Evolutionary conservation across 192 early-diverging fungal species (phyloP).

Genomic region (Coemansia sp.): DNA sequence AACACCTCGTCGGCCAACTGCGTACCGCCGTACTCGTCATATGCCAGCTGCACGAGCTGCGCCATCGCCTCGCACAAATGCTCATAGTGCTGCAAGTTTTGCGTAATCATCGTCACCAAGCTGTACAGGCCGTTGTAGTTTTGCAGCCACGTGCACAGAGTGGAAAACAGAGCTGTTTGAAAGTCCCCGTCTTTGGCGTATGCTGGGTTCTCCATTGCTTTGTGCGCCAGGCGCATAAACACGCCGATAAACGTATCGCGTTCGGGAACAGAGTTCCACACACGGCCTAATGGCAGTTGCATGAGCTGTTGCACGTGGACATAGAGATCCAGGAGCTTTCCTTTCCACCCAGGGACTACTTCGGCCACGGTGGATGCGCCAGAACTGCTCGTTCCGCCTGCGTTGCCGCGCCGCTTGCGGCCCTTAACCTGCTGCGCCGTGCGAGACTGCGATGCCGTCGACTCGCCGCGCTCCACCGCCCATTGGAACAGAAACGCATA

Average conservation of each 20-base stretch:
- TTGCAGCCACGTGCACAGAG: conserved; percentile 76
- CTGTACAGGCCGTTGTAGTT: conserved; percentile 76
- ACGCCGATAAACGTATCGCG: conserved; percentile 55
- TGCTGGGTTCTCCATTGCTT: conserved; percentile 75
- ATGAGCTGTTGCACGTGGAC: conserved; percentile 36
- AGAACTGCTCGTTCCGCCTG: conserved; percentile 8
- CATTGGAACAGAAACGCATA: conserved; percentile 85
- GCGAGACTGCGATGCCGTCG: conserved; percentile 47
- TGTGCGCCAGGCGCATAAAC: conserved; percentile 75
- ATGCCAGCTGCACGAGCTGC: conserved; percentile 64
- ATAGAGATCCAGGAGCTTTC: conserved; percentile 43
- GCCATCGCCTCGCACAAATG: conserved; percentile 83
- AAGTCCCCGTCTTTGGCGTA: conserved; percentile 63
- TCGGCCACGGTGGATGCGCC: conserved; percentile 37
- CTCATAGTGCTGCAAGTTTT: conserved; percentile 83
- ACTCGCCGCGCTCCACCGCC: conserved; percentile 70
- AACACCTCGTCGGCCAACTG: conserved; percentile 74
- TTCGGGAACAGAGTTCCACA: conserved; percentile 57
- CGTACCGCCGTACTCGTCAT: conserved; percentile 61
- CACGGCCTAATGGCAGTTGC: conserved; percentile 61
- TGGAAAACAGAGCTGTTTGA: conserved; percentile 61
- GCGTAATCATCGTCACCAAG: conserved; percentile 74
- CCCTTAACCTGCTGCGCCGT: conserved; percentile 14
- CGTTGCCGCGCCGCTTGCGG: conserved; percentile 41
- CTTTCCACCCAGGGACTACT: conserved; percentile 43